Evolutionary conservation across 2,329 filamentous ascomycete species (phyloP).

Genomic region (Samsoniella hepiali): DNA sequence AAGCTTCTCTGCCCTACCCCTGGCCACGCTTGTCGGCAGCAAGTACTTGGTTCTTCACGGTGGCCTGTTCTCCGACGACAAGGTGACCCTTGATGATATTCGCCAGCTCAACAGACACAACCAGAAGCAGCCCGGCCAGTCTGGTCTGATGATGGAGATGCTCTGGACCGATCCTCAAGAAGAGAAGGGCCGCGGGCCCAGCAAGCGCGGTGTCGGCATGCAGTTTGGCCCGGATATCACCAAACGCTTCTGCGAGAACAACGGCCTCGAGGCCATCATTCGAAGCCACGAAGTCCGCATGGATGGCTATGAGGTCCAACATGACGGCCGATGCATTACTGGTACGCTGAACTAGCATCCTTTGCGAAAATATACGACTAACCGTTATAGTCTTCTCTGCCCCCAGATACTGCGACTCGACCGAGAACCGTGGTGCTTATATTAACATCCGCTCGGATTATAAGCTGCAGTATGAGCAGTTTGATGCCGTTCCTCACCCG

Average conservation of each 20-base stretch:
- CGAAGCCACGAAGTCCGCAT: constrained; percentile 97
- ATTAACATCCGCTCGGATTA: constrained; percentile 94
- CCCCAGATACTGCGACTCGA: constrained; percentile 95
- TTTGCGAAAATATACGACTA: constrained; percentile 23
- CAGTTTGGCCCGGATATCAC: constrained; percentile 97
- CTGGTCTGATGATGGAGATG: constrained; percentile 99
- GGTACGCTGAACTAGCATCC: constrained; percentile 46
- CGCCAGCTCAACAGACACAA: constrained; percentile 86
- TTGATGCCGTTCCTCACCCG: constrained; percentile 94
- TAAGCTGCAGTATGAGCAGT: constrained; percentile 88
- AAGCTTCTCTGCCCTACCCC: constrained; percentile 88
- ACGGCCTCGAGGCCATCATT: constrained; percentile 91
- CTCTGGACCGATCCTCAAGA: constrained; percentile 97
- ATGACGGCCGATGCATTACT: constrained; percentile 92
- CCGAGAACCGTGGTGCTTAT: constrained; percentile 96
- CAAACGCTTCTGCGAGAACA: constrained; percentile 93
- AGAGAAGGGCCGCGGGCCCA: constrained; percentile 80
- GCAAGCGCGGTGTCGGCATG: constrained; percentile 93
- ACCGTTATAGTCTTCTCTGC: constrained; percentile 75
- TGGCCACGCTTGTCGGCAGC: constrained; percentile 86
- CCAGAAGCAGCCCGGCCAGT: constrained; percentile 88
- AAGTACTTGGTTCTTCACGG: constrained; percentile 93
- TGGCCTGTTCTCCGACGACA: constrained; percentile 94
- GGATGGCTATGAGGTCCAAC: constrained; percentile 98
- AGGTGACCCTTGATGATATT: constrained; percentile 86